phyloP scores from a whole-genome alignment of 2,329 filamentous ascomycete genomes.

The Xylariaceae sp. region DNA sequence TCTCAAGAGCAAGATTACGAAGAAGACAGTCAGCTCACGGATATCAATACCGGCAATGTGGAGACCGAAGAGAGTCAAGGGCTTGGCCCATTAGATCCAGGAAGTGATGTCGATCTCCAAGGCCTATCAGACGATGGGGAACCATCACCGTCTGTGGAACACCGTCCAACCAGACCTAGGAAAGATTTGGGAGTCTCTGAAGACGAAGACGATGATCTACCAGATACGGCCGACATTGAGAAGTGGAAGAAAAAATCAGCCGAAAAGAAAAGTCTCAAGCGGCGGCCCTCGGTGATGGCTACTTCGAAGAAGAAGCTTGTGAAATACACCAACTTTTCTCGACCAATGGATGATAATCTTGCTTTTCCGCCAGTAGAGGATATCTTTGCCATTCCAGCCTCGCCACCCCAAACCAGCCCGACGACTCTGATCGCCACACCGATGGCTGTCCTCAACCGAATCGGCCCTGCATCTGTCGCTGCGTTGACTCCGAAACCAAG shows the following conservation, averaged over 20 bases:
- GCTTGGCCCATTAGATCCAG: conserved; percentile 10
- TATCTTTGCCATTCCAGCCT: conserved; percentile 36
- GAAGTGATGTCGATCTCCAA: conserved; percentile 19
- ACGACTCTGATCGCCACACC: conserved; percentile 24
- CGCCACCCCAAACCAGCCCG: conserved; percentile 37
- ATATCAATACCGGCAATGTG: conserved; percentile 23
- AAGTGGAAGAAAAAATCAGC: conserved; percentile 24
- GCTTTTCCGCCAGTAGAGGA: conserved; percentile 15
- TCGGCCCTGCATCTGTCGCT: conserved; percentile 5
- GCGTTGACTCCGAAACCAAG: conserved; percentile 28
- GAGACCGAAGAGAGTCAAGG: conserved; percentile 35
- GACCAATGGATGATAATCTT: conserved; percentile 7
- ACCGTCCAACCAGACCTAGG: not conserved
- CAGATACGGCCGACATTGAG: conserved; percentile 27
- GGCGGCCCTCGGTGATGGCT: conserved; percentile 25
- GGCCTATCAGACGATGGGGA: conserved; percentile 13
- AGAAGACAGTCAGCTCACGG: conserved; percentile 46
- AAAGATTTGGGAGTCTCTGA: conserved; percentile 22
- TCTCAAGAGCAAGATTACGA: conserved; percentile 49
- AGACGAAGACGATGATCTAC: conserved; percentile 30
- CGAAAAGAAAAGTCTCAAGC: conserved; percentile 16
- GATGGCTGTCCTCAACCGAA: conserved; percentile 9
- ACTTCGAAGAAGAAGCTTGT: conserved; percentile 24
- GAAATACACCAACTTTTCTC: conserved; percentile 15
- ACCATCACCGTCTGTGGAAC: conserved; percentile 15